These are phyloP conservation scores for Blepharisma japonicum DNA, from an alignment of 73 alveolate species.

Conservation along the genomic window DNA sequence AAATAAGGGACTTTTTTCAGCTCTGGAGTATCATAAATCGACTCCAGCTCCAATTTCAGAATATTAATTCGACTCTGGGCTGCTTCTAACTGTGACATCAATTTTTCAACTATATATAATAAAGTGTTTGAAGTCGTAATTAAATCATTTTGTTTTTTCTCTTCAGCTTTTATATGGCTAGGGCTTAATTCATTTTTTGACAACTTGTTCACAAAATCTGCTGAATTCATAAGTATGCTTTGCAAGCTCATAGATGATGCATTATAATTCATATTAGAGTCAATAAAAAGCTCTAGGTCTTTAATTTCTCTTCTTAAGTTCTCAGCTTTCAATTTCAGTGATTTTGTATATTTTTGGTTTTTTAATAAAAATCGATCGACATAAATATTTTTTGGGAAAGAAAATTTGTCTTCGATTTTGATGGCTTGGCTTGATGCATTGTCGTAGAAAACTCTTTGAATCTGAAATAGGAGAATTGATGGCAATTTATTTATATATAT, in stretches of 20 bases:
- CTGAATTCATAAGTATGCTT: no score
- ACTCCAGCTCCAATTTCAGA: constrained; percentile 40
- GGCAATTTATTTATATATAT: constrained; percentile 62
- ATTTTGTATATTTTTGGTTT: constrained; percentile 38
- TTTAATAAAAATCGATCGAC: constrained; percentile 66
- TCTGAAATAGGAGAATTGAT: constrained; percentile 53
- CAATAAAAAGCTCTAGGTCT: constrained; percentile 20
- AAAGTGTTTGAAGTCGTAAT: no score
- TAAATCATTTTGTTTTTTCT: no score
- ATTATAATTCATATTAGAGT: no score
- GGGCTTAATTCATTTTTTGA: no score
- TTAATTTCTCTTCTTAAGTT: constrained; percentile 35
- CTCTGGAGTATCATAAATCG: constrained; percentile 33
- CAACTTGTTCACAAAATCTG: no score
- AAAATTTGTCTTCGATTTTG: constrained; percentile 57
- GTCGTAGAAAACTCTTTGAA: constrained; percentile 63
- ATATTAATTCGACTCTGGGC: constrained; percentile 26
- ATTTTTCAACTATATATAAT: no score
- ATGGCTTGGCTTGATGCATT: constrained; percentile 36
- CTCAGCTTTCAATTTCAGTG: constrained; percentile 43
- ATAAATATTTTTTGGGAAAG: constrained; percentile 65
- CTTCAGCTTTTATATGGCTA: no score
- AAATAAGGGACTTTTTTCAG: constrained; percentile 44
- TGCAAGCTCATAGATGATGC: no score
- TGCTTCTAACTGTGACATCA: not conserved